Conservation (phyloP, 768 basidiomycete species). For the Rhizopogon roseolus region DNA sequence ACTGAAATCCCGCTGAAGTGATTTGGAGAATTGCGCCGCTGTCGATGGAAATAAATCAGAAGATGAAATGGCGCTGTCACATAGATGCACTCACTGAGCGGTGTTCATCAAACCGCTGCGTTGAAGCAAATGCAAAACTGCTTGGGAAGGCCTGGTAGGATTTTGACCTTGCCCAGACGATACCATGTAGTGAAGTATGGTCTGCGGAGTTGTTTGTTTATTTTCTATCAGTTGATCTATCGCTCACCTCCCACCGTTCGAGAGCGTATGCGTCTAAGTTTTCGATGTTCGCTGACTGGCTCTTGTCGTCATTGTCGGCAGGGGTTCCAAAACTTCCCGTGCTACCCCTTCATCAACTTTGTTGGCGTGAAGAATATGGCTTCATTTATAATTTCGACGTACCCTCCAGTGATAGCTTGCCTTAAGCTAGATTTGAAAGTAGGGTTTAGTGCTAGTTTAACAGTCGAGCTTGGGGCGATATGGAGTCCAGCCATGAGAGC, state of each 20-base stretch:
- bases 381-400: conserved; percentile 19
- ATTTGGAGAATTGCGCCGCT: conserved; percentile 68
- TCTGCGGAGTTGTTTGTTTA: conserved; percentile 40
- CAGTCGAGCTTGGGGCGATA: conserved; percentile 55
- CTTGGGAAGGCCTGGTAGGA: conserved; percentile 71
- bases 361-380: neutral
- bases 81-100: conserved; percentile 45
- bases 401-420: conserved; percentile 88
- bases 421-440: conserved; percentile 78
- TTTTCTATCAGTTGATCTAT: neutral
- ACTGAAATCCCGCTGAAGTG: conserved; percentile 94
- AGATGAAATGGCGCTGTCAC: neutral
- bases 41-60: conserved; percentile 3
- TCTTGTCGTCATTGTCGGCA: conserved; percentile 59
- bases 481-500: conserved; percentile 60
- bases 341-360: conserved; percentile 47
- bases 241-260: conserved; percentile 83
- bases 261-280: conserved; percentile 77
- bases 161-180: conserved; percentile 80
- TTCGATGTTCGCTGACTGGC: conserved; percentile 47
- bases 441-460: conserved; percentile 64
- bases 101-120: conserved; percentile 83
- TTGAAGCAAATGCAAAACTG: conserved; percentile 79
- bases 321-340: conserved; percentile 84
- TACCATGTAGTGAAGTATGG: conserved; percentile 97